Evolutionary conservation across 2,329 filamentous ascomycete species (phyloP).

Genomic region (Cladosporium sphaerospermum): DNA sequence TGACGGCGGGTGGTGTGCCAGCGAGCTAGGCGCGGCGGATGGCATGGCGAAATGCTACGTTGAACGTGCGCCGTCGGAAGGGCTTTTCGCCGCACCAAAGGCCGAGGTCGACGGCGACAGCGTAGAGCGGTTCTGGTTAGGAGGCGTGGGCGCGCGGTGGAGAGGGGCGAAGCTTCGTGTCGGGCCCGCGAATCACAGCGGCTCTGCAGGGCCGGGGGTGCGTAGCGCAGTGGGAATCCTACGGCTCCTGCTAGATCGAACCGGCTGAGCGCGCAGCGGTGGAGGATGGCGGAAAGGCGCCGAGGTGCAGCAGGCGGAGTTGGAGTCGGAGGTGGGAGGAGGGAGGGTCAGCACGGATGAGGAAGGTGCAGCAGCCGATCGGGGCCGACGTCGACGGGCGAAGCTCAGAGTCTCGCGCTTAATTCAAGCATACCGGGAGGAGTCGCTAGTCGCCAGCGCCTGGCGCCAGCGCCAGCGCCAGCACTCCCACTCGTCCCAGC

Average conservation of each 20-base stretch:
- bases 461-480: too few species aligned
- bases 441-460: too few species aligned
- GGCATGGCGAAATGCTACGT: not conserved
- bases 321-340: not conserved
- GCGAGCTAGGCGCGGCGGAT: not conserved
- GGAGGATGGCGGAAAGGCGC: not conserved
- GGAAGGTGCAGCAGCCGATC: not conserved
- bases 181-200: slow-evolving; percentile 3
- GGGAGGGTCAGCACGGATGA: not conserved
- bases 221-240: not conserved
- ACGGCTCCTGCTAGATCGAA: slow-evolving; percentile 7
- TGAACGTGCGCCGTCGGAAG: slow-evolving; percentile 6
- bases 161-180: not conserved
- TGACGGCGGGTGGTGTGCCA: not conserved
- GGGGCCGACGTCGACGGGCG: not conserved
- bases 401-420: not conserved
- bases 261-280: not conserved
- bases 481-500: not conserved
- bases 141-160: not conserved
- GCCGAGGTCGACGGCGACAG: not conserved
- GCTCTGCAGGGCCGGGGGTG: slow-evolving; percentile 4
- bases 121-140: not conserved
- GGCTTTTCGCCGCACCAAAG: not conserved
- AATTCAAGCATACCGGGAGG: slow-evolving; percentile 7
- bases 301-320: not conserved